A percentile compares a stretch with the other conserved stretches of the same genome.
Evolutionary conservation across 768 basidiomycete species (phyloP).

Genomic region (Podaxis sp.): DNA sequence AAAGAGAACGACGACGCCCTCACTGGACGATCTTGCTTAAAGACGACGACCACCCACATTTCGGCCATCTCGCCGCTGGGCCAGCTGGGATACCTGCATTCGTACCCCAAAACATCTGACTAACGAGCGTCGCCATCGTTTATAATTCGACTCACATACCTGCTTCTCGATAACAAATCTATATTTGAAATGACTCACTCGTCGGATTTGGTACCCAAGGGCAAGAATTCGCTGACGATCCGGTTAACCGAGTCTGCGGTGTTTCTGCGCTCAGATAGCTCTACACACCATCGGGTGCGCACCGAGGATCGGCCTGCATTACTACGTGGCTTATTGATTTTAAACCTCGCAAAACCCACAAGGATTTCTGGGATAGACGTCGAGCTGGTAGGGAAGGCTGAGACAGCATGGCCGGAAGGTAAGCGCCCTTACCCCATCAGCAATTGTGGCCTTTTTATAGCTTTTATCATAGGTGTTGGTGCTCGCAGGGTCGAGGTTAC

Average conservation of each 20-base stretch:
- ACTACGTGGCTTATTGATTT: slow-evolving; percentile 62
- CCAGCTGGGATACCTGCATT: neutral
- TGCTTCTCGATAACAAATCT: neutral
- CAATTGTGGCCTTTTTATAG: slow-evolving; percentile 1
- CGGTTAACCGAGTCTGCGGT: slow-evolving; percentile 74
- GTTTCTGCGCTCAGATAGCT: slow-evolving; percentile 56
- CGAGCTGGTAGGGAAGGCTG: slow-evolving; percentile 68
- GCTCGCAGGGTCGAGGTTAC: slow-evolving; percentile 71
- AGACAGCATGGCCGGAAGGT: slow-evolving; percentile 89
- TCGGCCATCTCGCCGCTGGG: neutral
- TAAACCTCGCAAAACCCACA: slow-evolving; percentile 68
- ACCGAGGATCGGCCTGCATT: slow-evolving; percentile 44
- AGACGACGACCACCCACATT: neutral
- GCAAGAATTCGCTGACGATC: slow-evolving; percentile 50
- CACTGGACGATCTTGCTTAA: neutral
- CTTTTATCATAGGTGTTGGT: slow-evolving; percentile 53
- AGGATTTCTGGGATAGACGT: slow-evolving; percentile 85
- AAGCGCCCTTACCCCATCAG: slow-evolving; percentile 3
- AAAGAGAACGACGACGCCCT: neutral
- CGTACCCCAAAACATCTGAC: neutral
- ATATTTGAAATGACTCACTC: neutral
- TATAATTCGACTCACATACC: neutral
- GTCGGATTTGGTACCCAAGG: slow-evolving; percentile 15
- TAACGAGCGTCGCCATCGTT: neutral
- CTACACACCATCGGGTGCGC: slow-evolving; percentile 23